Evolutionary conservation across 768 basidiomycete genomes (phyloP), one percentile per base, ranked within the genome.

Genomic region (Chalciporus piperatus): DNA sequence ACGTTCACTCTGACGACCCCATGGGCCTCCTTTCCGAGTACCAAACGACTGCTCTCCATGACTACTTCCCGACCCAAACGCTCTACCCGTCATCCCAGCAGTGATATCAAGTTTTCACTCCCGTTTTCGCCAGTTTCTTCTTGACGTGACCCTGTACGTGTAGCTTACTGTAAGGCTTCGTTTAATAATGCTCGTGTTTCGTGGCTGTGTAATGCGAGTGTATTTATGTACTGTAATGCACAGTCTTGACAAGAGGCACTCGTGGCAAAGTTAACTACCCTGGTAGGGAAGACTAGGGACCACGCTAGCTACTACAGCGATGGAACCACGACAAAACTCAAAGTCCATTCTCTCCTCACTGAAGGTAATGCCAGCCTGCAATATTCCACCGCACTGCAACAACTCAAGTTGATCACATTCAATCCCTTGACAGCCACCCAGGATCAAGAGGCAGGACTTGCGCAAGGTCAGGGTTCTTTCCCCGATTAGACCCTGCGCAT

Each of bases 381-480:
- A 37, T 10, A 12, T 13, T 10, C 30, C 13, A 12, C 30, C 9
- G 30, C 9, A n/a, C n/a, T n/a, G n/a, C n/a, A n/a, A 22, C 22
- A 22, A 22, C n/a, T n/a, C 22, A 22, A 22, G 22, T 22, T 22
- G 22, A 22, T 22, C 22, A 2, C 22, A 22, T 4, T 2, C 32
- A 27, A 11, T 41, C n/a, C n/a, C 25, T 38, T n/a, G 32, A 55
- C 51, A 74, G 75, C 60, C 73, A 25, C 70, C 76, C 19, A 73
- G 63, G 57, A 74, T 83, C 41, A 79, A 74, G 60, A 75, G 82
- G 53, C 75, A 73, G 55, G 61, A 79, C 55, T 52, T 84, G 49
- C 76, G 82, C 66, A 82, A 79, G 68, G 82, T 78, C 37, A 41
- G 48, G 4, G 38, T 33, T 33, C 7, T 38, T 51, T 38, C 27